phyloP scores from a whole-genome alignment of 805 yeast species.

The Suhomyces pyralidae region DNA sequence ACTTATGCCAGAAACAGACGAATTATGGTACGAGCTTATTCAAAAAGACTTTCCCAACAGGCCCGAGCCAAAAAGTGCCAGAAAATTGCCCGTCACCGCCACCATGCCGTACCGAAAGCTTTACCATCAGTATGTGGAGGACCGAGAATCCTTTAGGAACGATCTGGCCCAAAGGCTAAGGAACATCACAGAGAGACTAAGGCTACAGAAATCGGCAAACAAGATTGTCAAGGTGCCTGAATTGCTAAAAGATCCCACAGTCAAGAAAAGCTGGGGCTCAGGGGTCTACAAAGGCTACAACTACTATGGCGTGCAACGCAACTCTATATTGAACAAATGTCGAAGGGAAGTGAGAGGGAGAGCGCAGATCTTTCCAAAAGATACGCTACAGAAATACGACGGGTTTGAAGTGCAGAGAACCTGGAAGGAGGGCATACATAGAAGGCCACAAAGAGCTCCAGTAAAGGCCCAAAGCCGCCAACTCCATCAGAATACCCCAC shows the following conservation, averaged over 20 bases:
- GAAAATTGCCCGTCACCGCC: background rate
- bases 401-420: constrained; percentile 13
- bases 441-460: background rate
- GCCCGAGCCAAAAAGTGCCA: constrained; percentile 20
- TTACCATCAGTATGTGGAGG: constrained; percentile 37
- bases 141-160: constrained; percentile 42
- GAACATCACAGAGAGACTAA: constrained; percentile 37
- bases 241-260: constrained; percentile 29
- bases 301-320: constrained; percentile 5
- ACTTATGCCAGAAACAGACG: constrained; percentile 40
- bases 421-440: background rate
- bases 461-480: background rate
- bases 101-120: constrained; percentile 35
- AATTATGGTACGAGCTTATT: constrained; percentile 45
- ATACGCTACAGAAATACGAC: constrained; percentile 11
- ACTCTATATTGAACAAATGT: constrained; percentile 34
- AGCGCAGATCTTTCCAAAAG: background rate
- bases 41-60: constrained; percentile 48
- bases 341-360: constrained; percentile 24
- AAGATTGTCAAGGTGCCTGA: constrained; percentile 22
- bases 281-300: constrained; percentile 1
- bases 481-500: no score
- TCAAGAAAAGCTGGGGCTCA: constrained; percentile 10
- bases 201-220: constrained; percentile 38
- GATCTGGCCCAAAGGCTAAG: constrained; percentile 46